Conservation (phyloP, 2,329 filamentous ascomycete genomes). For the Fusarium sp. region DNA sequence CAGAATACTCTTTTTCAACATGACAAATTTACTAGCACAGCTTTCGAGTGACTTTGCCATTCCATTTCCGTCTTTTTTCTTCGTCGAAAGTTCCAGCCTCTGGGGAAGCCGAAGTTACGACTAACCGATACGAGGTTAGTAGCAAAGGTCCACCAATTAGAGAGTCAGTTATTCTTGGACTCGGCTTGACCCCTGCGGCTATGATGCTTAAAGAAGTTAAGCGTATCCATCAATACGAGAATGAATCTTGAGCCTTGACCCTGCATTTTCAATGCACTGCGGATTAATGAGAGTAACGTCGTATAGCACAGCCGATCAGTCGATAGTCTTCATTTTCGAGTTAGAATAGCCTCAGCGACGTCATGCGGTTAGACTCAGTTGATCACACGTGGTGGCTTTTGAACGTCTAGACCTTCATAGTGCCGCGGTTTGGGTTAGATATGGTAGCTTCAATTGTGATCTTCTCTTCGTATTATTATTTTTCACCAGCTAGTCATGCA, state of each 20-base stretch:
- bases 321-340: neutral
- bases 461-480: too few species aligned
- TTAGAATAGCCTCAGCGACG: neutral
- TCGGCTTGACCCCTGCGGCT: neutral
- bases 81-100: neutral
- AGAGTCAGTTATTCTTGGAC: constrained; percentile 10
- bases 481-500: neutral
- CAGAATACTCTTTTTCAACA: neutral
- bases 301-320: constrained; percentile 20
- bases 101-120: neutral
- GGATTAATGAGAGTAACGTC: constrained; percentile 1
- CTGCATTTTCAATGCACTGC: neutral
- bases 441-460: neutral
- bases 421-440: neutral
- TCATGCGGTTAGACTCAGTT: neutral
- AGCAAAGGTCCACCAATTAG: fast-evolving
- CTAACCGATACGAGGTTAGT: neutral
- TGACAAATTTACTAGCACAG: constrained; percentile 11
- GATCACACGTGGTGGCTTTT: neutral
- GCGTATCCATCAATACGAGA: constrained; percentile 18
- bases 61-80: neutral
- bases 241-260: neutral
- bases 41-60: fast-evolving
- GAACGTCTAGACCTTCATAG: neutral
- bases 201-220: constrained; percentile 6